Conservation (phyloP, 2,329 filamentous ascomycete species). For the Trichoderma sp. region DNA sequence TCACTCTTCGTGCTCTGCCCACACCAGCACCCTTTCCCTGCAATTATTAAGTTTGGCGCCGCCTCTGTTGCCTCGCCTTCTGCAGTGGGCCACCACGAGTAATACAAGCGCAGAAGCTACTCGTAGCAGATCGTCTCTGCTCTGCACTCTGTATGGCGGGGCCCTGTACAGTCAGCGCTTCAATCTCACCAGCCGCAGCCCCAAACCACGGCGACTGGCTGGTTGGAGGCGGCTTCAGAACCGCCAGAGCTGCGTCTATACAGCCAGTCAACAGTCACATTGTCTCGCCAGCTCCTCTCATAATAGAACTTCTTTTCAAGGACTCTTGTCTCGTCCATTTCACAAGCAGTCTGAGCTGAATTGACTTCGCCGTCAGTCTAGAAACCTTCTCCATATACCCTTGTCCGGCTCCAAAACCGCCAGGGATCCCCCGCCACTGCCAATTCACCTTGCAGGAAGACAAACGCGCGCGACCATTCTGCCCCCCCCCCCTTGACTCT, state of each 20-base stretch:
- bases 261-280: neutral
- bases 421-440: constrained; percentile 32
- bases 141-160: neutral
- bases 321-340: neutral
- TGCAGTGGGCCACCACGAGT: neutral
- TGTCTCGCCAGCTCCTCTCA: neutral
- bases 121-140: neutral
- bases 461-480: constrained; percentile 12
- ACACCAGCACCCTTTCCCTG: neutral
- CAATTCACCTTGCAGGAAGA: constrained; percentile 34
- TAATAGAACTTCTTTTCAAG: neutral
- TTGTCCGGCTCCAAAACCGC: constrained; percentile 12
- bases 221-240: neutral
- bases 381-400: constrained; percentile 3
- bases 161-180: constrained; percentile 1
- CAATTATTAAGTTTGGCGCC: neutral
- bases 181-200: constrained; percentile 4
- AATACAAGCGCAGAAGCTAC: neutral
- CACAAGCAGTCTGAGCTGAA: neutral
- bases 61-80: neutral
- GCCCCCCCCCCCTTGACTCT: constrained; percentile 9
- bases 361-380: neutral
- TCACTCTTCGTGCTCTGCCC: neutral
- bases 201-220: neutral
- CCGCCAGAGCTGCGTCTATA: constrained; percentile 4